Base-by-base conservation (phyloP, 495 filamentous ascomycete species). In the Penicillium samsonianum region DNA sequence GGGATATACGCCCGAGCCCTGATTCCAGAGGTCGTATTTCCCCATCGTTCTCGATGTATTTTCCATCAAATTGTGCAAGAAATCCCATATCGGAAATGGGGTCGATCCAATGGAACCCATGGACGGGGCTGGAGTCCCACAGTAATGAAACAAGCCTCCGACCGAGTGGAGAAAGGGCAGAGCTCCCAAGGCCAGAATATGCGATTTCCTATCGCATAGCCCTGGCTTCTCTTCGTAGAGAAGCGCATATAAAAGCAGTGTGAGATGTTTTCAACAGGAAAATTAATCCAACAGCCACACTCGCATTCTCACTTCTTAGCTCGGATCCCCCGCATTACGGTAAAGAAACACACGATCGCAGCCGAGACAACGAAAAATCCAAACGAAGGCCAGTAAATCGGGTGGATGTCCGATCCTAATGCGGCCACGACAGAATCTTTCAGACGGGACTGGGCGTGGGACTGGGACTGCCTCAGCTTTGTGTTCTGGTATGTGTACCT, bases 271-370 rank as follows among this genome's bases (percentile, higher is more conserved):
- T 46, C 44, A 49, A 44, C 19, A 37, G 1, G 6, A 52, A 35
- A 33, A 43, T 4, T 30, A 53, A 43, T 41, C 50, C 28, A 11
- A 28, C n/a, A 33, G 41, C 9, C 16, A 52, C 5, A 54, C 7
- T 10, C 19, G 0, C 41, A 17, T 2, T 12, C 33, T 67, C 64
- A 67, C 41, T 49, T 62, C 41, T 50, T 51, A 3, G 50, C 44
- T 4, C 64, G 50, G 4, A 65, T 23, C 11, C 59, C 59, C 35
- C 55, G 41, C 23, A 64, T 17, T 0, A 67, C 37, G 5, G 64
- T 65, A 16, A 37, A n/a, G 11, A 65, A 38, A 30, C 59, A 62
- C 26, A 63, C 42, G 1, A 63, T 12, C 3, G 52, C 46, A 25
- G 59, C 51, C 17, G 53, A 52, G 8, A 60, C 4, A n/a, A 60